These are phyloP conservation scores for Salix dunnii DNA, from an alignment of 345 rosid genomes.

Conservation along the genomic window DNA sequence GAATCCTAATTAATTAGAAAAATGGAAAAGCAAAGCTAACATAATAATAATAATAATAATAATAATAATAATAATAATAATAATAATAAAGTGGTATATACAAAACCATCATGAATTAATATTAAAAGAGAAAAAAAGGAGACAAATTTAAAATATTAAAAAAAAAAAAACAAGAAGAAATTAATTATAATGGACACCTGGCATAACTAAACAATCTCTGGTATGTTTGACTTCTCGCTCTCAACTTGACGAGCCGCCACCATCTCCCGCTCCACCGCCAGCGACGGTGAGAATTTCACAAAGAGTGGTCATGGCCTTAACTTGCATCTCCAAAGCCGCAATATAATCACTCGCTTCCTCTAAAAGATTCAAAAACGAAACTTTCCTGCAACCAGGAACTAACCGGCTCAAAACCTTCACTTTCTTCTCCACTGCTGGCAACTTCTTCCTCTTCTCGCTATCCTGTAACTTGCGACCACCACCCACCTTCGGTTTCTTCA, in stretches of 20 bases:
- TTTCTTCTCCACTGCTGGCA: slow-evolving; percentile 54
- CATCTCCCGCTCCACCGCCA: not conserved
- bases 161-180: not conserved
- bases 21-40: not conserved
- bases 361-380: slow-evolving; percentile 48
- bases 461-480: slow-evolving; percentile 23
- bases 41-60: slow-evolving; percentile 1
- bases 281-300: slow-evolving; percentile 38
- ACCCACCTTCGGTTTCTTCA: slow-evolving; percentile 41
- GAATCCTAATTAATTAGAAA: not conserved
- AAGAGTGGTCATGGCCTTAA: slow-evolving; percentile 71
- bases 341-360: slow-evolving; percentile 84
- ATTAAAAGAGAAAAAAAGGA: not conserved
- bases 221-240: not conserved
- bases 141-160: slow-evolving; percentile 9
- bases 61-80: slow-evolving; percentile 4
- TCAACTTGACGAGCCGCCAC: not conserved
- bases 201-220: slow-evolving; percentile 8
- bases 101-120: slow-evolving; percentile 37
- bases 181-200: slow-evolving; percentile 22
- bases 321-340: slow-evolving; percentile 94
- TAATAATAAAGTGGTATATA: slow-evolving; percentile 19
- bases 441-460: slow-evolving; percentile 18
- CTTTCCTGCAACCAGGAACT: slow-evolving; percentile 86
- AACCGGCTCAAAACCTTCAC: slow-evolving; percentile 52